Conservation (phyloP, 495 filamentous ascomycete genomes). For the Cairneyella variabilis region DNA sequence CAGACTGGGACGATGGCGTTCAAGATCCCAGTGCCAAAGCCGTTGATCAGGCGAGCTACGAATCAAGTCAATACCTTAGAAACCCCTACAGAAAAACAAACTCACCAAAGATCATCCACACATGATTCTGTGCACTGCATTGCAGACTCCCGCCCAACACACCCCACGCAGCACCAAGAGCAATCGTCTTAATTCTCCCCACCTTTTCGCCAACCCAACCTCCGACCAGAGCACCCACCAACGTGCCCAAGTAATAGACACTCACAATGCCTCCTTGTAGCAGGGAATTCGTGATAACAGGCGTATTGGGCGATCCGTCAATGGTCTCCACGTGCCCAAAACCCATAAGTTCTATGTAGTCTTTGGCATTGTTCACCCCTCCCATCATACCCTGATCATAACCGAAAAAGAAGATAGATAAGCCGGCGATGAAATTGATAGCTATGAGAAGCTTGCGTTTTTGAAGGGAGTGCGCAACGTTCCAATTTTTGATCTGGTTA, state of each 20-base stretch:
- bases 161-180: conserved; percentile 50
- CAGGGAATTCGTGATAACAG: conserved; percentile 55
- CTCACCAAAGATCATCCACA: conserved; percentile 72
- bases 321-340: conserved; percentile 54
- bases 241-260: conserved; percentile 68
- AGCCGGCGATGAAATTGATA: conserved; percentile 59
- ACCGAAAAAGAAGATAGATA: conserved; percentile 34
- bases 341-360: conserved; percentile 64
- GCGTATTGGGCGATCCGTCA: conserved; percentile 27
- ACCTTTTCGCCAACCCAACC: conserved; percentile 59
- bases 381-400: conserved; percentile 56
- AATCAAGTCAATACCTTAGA: conserved; percentile 8
- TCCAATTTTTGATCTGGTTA: conserved; percentile 14
- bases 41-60: conserved; percentile 46
- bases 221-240: conserved; percentile 56
- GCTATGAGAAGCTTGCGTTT: conserved; percentile 60
- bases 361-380: conserved; percentile 62
- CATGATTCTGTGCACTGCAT: conserved; percentile 56
- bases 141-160: conserved; percentile 58
- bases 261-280: conserved; percentile 68
- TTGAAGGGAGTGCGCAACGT: conserved; percentile 55
- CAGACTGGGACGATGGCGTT: conserved; percentile 29
- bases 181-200: conserved; percentile 60
- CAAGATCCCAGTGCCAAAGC: conserved; percentile 43
- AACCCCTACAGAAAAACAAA: conserved; percentile 29